phyloP scores from a whole-genome alignment of 2,329 filamentous ascomycete genomes.

The Colletotrichum sp. region DNA sequence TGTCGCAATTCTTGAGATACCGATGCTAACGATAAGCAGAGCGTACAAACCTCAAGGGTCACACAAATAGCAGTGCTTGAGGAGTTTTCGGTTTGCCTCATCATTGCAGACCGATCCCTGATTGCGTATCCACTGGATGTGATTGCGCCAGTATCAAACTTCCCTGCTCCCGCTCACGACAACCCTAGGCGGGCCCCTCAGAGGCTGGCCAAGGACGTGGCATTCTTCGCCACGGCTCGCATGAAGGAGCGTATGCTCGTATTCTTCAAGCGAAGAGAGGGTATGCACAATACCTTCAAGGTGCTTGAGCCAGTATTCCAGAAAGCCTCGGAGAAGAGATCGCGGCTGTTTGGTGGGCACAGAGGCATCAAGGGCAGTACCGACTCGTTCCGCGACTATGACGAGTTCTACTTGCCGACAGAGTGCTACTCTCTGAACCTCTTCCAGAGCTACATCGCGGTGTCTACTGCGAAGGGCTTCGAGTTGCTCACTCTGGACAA shows the following conservation, averaged over 20 bases:
- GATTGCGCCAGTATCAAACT: constrained; percentile 69
- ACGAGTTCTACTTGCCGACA: constrained; percentile 97
- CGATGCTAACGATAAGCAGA: constrained; percentile 50
- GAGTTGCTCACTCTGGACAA: constrained; percentile 97
- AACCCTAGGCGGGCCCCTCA: constrained; percentile 87
- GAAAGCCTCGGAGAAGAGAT: constrained; percentile 85
- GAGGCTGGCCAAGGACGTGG: constrained; percentile 89
- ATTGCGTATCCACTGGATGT: constrained; percentile 94
- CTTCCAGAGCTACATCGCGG: constrained; percentile 92
- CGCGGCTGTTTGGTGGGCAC: constrained; percentile 68
- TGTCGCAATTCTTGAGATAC: neutral
- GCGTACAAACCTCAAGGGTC: constrained; percentile 77
- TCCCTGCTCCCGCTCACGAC: constrained; percentile 68
- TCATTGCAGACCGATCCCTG: constrained; percentile 89
- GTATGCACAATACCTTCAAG: constrained; percentile 92
- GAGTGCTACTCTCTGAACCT: constrained; percentile 96
- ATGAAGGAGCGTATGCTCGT: constrained; percentile 97
- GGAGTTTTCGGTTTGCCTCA: constrained; percentile 90
- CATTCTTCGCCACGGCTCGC: constrained; percentile 92
- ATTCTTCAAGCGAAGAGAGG: constrained; percentile 97
- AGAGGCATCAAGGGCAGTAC: constrained; percentile 71
- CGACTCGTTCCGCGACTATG: constrained; percentile 96
- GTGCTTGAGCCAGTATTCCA: constrained; percentile 96
- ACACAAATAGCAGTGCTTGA: constrained; percentile 95
- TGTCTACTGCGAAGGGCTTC: constrained; percentile 89